phyloP scores from a whole-genome alignment of 768 basidiomycete genomes.

The Sistotremastrum niveocremeum region DNA sequence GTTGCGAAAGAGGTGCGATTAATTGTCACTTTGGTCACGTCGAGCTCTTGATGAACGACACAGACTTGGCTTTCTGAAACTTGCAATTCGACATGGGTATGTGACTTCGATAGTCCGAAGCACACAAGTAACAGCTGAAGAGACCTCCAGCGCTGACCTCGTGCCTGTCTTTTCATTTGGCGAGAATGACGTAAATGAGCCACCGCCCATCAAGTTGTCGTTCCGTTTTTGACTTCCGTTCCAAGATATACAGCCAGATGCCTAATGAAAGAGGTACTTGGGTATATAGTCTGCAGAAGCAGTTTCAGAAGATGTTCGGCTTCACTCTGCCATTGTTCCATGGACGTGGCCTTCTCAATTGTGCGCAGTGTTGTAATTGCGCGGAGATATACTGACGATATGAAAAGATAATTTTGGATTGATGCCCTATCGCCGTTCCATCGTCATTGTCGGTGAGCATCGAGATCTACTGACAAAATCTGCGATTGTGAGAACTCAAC shows the following conservation, averaged over 20 bases:
- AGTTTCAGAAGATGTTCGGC: slow-evolving; percentile 84
- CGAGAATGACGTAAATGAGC: slow-evolving; percentile 77
- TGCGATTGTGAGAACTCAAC: not conserved
- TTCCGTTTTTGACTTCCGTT: slow-evolving; percentile 1
- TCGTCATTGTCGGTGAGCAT: slow-evolving; percentile 89
- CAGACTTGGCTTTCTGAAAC: slow-evolving; percentile 89
- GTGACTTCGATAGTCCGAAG: slow-evolving; percentile 6
- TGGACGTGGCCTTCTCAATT: slow-evolving; percentile 89
- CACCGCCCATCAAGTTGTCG: not conserved
- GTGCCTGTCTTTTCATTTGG: slow-evolving; percentile 98
- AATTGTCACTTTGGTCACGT: not conserved
- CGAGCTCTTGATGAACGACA: not conserved
- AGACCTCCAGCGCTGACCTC: slow-evolving; percentile 59
- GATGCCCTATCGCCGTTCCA: slow-evolving; percentile 89
- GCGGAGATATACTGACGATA: not conserved
- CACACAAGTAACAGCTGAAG: not conserved
- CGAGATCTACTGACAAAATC: not conserved
- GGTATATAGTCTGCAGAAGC: slow-evolving; percentile 74
- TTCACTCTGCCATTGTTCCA: slow-evolving; percentile 98
- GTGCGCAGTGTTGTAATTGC: slow-evolving; percentile 29
- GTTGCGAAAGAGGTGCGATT: slow-evolving; percentile 48
- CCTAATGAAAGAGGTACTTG: slow-evolving; percentile 89
- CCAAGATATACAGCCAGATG: slow-evolving; percentile 92
- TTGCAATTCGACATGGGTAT: slow-evolving; percentile 82
- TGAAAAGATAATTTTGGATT: slow-evolving; percentile 78